Evolutionary conservation across 1,284 basidiomycete species (phyloP).

Genomic region (Puccinia hordei): DNA sequence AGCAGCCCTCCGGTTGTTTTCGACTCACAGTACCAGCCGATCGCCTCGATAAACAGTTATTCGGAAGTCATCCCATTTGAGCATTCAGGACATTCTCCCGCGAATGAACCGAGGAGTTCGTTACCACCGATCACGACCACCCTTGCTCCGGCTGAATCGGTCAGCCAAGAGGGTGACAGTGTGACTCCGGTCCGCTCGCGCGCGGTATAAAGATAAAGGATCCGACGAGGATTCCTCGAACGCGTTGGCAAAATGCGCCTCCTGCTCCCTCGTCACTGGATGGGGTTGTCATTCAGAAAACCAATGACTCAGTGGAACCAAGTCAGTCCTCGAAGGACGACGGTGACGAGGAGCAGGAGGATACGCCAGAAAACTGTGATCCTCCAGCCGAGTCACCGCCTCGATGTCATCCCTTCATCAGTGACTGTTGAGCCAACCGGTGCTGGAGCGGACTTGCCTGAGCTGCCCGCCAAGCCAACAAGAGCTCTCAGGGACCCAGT

Average conservation of each 20-base stretch:
- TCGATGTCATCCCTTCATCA: neutral
- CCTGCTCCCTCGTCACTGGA: constrained; percentile 14
- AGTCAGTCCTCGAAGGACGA: neutral
- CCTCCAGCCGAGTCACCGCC: neutral
- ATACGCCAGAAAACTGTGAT: neutral
- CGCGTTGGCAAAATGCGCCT: neutral
- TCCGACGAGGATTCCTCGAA: neutral
- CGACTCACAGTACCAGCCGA: neutral
- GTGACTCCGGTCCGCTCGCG: neutral
- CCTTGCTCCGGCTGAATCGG: neutral
- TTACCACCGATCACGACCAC: constrained; percentile 20
- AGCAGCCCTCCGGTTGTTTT: neutral
- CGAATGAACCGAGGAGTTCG: no score
- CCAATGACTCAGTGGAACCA: neutral
- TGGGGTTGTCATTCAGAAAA: neutral
- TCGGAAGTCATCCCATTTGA: no score
- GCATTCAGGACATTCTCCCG: no score
- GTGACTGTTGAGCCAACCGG: neutral
- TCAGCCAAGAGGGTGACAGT: neutral
- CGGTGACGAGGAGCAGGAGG: neutral
- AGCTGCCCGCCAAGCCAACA: neutral
- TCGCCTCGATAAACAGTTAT: no score
- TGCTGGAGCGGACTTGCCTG: neutral
- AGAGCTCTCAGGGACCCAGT: neutral
- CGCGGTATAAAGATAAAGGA: neutral